Percentiles rank a stretch among this genome's conserved stretches.
Evolutionary conservation across 768 basidiomycete species (phyloP).

Genomic region (Fistulinella prunicolor): DNA sequence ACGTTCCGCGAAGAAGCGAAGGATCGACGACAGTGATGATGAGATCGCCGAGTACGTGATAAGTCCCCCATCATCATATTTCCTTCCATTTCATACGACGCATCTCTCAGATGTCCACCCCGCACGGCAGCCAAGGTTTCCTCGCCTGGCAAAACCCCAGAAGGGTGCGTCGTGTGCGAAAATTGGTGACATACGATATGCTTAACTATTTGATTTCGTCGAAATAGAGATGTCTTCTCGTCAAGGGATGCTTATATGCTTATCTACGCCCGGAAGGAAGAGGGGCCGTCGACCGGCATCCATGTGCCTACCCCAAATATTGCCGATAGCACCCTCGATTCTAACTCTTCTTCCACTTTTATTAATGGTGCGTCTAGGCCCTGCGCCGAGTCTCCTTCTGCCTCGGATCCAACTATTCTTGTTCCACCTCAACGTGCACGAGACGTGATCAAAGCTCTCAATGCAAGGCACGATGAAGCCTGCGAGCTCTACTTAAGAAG

Average conservation of each 20-base stretch:
- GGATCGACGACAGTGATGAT: constrained; percentile 60
- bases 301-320: constrained; percentile 18
- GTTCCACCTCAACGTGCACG: constrained; percentile 55
- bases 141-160: constrained; percentile 35
- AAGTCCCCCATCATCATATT: constrained; percentile 10
- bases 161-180: constrained; percentile 77
- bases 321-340: constrained; percentile 16
- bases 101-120: constrained; percentile 19
- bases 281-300: constrained; percentile 8
- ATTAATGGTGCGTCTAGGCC: constrained; percentile 24
- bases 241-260: constrained; percentile 96
- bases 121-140: constrained; percentile 20
- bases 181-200: constrained; percentile 46
- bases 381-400: constrained; percentile 5
- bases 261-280: constrained; percentile 65
- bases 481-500: constrained; percentile 48
- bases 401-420: constrained; percentile 24
- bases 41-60: constrained; percentile 37
- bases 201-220: constrained; percentile 21
- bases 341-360: constrained; percentile 7
- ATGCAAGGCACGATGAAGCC: constrained; percentile 51
- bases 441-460: constrained; percentile 51
- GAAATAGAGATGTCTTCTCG: constrained; percentile 45
- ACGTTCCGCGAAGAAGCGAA: constrained; percentile 45
- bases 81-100: constrained; percentile 16